Evolutionary conservation across 768 basidiomycete genomes (phyloP), one percentile per base, ranked within the genome.

Genomic region (Suillus occidentalis): DNA sequence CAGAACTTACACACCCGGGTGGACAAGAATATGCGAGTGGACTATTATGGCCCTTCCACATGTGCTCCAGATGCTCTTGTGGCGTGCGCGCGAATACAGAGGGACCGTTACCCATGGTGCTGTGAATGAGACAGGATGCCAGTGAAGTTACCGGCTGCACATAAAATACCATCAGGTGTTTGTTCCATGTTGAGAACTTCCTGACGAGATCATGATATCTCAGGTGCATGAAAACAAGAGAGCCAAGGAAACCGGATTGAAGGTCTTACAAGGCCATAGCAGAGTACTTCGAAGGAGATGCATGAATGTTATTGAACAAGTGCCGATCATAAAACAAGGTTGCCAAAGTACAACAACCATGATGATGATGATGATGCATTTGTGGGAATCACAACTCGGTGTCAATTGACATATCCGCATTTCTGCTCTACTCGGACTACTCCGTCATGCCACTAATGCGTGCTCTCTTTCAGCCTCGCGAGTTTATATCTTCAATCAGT

Each of bases 11-110:
- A 18, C 20, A 67, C 66, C 66, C 56, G 12, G 59, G 37, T 31
- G 65, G 65, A 9, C 55, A 49, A 8, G 14, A 28, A 25, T 22
- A 20, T 7, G 67, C 25, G 10, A 67, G 56, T n/a, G 13, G 39
- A 45, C 28, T 43, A n/a, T n/a, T n/a, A 2, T 14, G 36, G 36
- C 36, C 4, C 25, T 20, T 58, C 67, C 67, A 68, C 52, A 59
- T 57, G 31, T 40, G 6, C 50, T 66, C 67, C 3, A 66, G 43
- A 34, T 63, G 62, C 49, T 68, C 67, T 47, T 68, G 61, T 0
- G 67, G 67, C 3, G 67, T 68, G 13, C 61, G 56, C 37, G 53
- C 47, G n/a, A 66, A 66, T 31, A 68, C 52, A 34, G 65, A 60
- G 20, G 67, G 67, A 20, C 42, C 8, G 45, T 63, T 63, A 37